Evolutionary conservation across 2,329 filamentous ascomycete species (phyloP), one percentile per base, ranked within the genome.

Genomic region (Nemania diffusa): DNA sequence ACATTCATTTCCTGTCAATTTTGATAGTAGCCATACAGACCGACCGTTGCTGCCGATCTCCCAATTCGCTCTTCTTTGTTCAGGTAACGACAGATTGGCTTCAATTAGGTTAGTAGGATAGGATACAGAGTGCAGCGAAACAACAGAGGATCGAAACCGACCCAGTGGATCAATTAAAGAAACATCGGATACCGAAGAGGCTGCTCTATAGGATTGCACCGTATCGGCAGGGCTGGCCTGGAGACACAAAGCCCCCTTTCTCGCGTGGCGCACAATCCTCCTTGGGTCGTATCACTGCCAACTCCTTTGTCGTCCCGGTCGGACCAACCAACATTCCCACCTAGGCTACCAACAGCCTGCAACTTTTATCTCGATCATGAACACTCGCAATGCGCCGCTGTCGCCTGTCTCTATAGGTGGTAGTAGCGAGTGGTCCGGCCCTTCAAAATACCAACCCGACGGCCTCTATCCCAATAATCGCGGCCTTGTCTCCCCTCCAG

Each of bases 321-420:
- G 62, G 63, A 55, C 69, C 51, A 62, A 58, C 37, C 42, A 46
- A 62, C 70, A 61, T 57, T 60, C 66, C 72, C 67, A 53, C 67
- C 62, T 69, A 44, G 15, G 27, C 27, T 50, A 62, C 32, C 62
- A 20, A 57, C 53, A 61, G 50, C 64, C 52, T 64, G 59, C 60
- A n/a, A 46, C 42, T 64, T 48, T 60, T 52, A 27, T 53, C 61
- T 59, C 60, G 64, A 87, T 79, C 82, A 92, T 92, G 90, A 92
- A 88, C 84, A 87, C 84, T 78, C 88, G 87, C 82, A 90, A 91
- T 87, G 90, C 88, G 82, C 90, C 91, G 78, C 85, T 94, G 79
- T 94, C 93, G 78, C 92, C 93, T 77, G 87, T 93, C 79, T 96
- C 92, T 82, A 83, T 92, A 85, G 90, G 91, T 79, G 92, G 91